Percentiles rank a stretch among this genome's conserved stretches.
Conservation (phyloP, 331 rosid genomes). For the Quercus tomentella region DNA sequence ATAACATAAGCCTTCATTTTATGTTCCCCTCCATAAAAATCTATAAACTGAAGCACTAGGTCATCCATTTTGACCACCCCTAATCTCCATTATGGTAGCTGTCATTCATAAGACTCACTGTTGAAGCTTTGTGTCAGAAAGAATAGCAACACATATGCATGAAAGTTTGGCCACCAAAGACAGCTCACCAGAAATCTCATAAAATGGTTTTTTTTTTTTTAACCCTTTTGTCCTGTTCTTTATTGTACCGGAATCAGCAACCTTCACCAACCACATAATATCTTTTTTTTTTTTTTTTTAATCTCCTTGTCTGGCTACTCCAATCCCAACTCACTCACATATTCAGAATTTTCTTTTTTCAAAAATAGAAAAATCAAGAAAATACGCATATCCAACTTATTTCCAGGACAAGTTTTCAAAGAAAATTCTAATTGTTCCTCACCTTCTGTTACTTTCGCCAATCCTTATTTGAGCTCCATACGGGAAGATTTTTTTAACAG, state of each 20-base stretch:
- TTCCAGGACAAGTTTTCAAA: constrained; percentile 6
- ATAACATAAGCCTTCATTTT: not conserved
- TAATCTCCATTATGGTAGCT: not conserved
- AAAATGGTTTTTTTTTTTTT: not conserved
- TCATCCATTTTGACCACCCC: not conserved
- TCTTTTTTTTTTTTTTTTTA: not conserved
- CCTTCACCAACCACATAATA: not conserved
- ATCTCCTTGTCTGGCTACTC: not conserved
- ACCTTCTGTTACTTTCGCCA: constrained; percentile 66
- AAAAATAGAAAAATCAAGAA: not conserved
- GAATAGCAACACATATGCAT: not conserved
- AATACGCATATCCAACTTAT: not conserved
- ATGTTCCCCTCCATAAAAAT: not conserved
- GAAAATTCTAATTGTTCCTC: constrained; percentile 7
- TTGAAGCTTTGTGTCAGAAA: not conserved
- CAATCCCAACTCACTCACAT: not conserved
- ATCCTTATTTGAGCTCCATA: constrained; percentile 82
- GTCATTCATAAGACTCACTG: not conserved
- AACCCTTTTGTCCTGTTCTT: not conserved
- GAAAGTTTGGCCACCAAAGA: not conserved
- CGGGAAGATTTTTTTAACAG: constrained; percentile 57
- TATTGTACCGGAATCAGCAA: not conserved
- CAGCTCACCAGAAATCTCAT: not conserved
- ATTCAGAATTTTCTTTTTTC: not conserved
- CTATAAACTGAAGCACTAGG: not conserved